Evolutionary conservation across 306 rosid species (phyloP), one percentile per base, ranked within the genome.

Genomic region (Senna siamea): DNA sequence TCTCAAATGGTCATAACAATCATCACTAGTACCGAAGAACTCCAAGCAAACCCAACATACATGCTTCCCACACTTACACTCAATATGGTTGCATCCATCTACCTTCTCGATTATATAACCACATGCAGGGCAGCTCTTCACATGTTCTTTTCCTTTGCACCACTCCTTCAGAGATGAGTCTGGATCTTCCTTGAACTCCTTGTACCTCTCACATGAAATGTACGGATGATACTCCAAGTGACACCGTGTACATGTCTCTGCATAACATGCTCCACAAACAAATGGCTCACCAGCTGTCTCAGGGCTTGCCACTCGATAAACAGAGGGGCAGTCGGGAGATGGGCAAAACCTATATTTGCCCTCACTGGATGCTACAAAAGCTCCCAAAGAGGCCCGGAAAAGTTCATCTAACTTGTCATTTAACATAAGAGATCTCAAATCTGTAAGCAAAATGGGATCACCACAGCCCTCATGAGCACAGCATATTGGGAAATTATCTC

Each of bases 1-100:
- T 81, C 96, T 83, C 81, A 94, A 62, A 81, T 94, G 99, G 63
- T 43, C 46, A 60, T 94, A 94, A 74, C 99, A 94, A 12, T 84
- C 93, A 12, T 94, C 82, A 60, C 97, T 76, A 66, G 67, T 79
- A 35, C 34, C 67, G 14, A 78, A 92, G 80, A 64, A 57, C 32
- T 79, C 95, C 84, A 94, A 79, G 79, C 98, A 95, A 55, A 74
- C 95, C 98, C 98, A 95, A 82, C 99, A 95, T 4, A 95, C 86
- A 75, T 95, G 99, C 55, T 66, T 92, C 43, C 93, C 97, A 52
- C 99, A 95, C 85, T 77, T 82, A 30, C 99, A 95, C 82, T 84
- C 93, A 15, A 95, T 48, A 53, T 92, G 99, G 80, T 95, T 92
- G 89, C 99, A 95, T 40, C 99, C 99, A 8, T 92, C 98, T 0